phyloP scores from a whole-genome alignment of 805 yeast genomes.

The Hanseniaspora valbyensis region DNA sequence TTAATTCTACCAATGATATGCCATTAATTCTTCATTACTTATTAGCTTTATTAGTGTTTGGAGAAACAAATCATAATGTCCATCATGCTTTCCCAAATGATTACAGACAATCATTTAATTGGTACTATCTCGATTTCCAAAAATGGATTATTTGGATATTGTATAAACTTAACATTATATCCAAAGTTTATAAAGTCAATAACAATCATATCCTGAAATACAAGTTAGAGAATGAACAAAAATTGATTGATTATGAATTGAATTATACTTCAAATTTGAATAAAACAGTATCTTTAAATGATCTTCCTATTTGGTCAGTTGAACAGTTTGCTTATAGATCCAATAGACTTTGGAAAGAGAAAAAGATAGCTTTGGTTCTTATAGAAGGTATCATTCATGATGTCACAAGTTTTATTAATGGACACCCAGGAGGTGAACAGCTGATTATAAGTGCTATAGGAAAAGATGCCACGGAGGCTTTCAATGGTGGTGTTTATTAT shows the following conservation, averaged over 20 bases:
- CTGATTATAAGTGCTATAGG: conserved; percentile 73
- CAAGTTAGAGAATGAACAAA: conserved; percentile 71
- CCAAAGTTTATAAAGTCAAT: conserved; percentile 40
- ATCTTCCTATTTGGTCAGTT: conserved; percentile 57
- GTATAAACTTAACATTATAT: conserved; percentile 47
- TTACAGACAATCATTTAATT: conserved; percentile 60
- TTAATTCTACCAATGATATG: conserved; percentile 53
- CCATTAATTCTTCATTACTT: conserved; percentile 46
- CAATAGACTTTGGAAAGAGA: conserved; percentile 33
- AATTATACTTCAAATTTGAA: conserved; percentile 36
- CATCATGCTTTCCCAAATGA: conserved; percentile 94
- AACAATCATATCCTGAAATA: conserved; percentile 54
- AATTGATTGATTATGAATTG: conserved; percentile 29
- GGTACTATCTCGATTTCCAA: conserved; percentile 78
- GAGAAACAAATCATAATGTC: conserved; percentile 86
- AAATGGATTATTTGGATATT: conserved; percentile 56
- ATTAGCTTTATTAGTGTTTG: conserved; percentile 61
- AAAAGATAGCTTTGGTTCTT: conserved; percentile 53
- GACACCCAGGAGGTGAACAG: conserved; percentile 89
- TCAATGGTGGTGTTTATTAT: conserved; percentile 87
- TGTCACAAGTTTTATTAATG: conserved; percentile 77
- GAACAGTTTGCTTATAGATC: conserved; percentile 38
- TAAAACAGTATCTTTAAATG: conserved; percentile 79
- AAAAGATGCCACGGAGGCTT: conserved; percentile 86
- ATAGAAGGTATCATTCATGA: conserved; percentile 90